Evolutionary conservation across 495 filamentous ascomycete species (phyloP).

Genomic region (Xylaria intraflava): DNA sequence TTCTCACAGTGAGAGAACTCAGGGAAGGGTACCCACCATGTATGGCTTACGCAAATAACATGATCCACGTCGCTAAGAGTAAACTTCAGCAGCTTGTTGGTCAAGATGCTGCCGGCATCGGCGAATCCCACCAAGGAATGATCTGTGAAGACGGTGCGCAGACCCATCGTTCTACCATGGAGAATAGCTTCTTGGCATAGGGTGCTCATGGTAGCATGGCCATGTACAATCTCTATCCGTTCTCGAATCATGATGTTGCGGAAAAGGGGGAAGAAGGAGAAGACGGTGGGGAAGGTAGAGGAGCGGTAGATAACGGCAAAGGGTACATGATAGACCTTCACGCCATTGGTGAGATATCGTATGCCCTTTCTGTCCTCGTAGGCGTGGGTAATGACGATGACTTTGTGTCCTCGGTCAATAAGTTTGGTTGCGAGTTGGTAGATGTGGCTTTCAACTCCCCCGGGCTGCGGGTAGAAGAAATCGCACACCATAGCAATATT

Average conservation of each 20-base stretch:
- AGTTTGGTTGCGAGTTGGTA: slow-evolving; percentile 96
- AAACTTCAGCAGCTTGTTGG: slow-evolving; percentile 96
- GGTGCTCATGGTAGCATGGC: slow-evolving; percentile 84
- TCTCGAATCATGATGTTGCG: slow-evolving; percentile 92
- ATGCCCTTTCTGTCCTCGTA: slow-evolving; percentile 86
- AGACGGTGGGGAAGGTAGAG: slow-evolving; percentile 93
- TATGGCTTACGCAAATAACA: slow-evolving; percentile 96
- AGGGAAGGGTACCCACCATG: slow-evolving; percentile 55
- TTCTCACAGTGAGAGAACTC: neutral
- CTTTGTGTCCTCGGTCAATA: slow-evolving; percentile 94
- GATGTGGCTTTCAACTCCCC: slow-evolving; percentile 95
- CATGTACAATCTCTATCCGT: slow-evolving; percentile 93
- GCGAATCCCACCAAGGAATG: slow-evolving; percentile 98
- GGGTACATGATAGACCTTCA: slow-evolving; percentile 96
- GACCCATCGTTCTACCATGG: slow-evolving; percentile 91
- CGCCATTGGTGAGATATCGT: slow-evolving; percentile 94
- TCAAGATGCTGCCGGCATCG: slow-evolving; percentile 89
- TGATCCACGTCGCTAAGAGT: slow-evolving; percentile 94
- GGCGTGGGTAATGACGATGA: slow-evolving; percentile 96
- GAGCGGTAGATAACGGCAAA: slow-evolving; percentile 94
- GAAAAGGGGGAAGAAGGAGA: slow-evolving; percentile 96
- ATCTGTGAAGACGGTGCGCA: slow-evolving; percentile 93
- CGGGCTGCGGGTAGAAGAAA: slow-evolving; percentile 97
- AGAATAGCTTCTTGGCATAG: slow-evolving; percentile 93
- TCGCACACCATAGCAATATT: slow-evolving; percentile 88